These are phyloP conservation scores for Agapanthus africanus DNA, from an alignment of 106 monocot genomes.

Conservation along the genomic window DNA sequence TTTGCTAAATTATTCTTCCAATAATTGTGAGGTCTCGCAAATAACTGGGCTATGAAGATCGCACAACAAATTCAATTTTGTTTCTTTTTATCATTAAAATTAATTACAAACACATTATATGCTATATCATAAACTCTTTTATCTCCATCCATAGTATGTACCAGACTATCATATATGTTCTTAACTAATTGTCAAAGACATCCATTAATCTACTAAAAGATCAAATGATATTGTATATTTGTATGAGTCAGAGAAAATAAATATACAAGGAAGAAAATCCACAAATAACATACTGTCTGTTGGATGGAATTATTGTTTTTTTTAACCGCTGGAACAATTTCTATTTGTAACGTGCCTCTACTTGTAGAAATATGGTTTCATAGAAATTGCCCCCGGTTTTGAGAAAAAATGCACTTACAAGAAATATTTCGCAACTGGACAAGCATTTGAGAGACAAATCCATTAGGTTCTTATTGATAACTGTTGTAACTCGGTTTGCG, in stretches of 20 bases:
- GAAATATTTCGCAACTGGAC: too few relatives aligned
- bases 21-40: neutral
- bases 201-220: neutral
- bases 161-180: neutral
- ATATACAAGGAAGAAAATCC: neutral
- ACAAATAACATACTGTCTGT: neutral
- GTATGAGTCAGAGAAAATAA: neutral
- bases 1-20: neutral
- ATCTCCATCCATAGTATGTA: neutral
- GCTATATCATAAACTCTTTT: neutral
- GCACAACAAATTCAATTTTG: neutral
- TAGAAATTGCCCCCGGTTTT: too few relatives aligned
- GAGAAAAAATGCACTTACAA: too few relatives aligned
- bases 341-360: too few relatives aligned
- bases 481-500: too few relatives aligned
- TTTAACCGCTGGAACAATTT: too few relatives aligned
- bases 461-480: too few relatives aligned
- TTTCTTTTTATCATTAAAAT: too few relatives aligned
- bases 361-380: too few relatives aligned
- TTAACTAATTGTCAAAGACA: neutral
- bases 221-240: neutral
- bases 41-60: neutral
- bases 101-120: neutral
- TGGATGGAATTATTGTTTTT: too few relatives aligned
- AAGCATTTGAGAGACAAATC: too few relatives aligned